Evolutionary conservation across 257 asterid genomes (phyloP), one percentile per base, ranked within the genome.

Genomic region (Capsicum pubescens): DNA sequence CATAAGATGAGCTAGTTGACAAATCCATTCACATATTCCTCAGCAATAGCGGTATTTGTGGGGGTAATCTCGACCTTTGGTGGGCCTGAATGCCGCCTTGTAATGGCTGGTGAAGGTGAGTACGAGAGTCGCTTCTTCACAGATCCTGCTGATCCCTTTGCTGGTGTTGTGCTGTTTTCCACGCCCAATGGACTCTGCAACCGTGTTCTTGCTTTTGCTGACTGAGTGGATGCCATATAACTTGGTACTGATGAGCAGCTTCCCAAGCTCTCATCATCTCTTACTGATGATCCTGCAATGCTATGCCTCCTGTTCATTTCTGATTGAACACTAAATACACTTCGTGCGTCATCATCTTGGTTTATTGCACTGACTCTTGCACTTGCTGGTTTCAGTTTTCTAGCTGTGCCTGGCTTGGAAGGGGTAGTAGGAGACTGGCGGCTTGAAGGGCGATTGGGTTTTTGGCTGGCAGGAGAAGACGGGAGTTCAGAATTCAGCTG

Each of bases 201-300:
- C 85, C 90, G 91, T n/a, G 91, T 88, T 90, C 93, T 95, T 55
- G 98, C 98, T 85, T 92, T 95, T 5, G 99, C 97, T 0, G 99
- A 95, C 52, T 88, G 85, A 56, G 99, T 95, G 14, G 97, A 70
- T 0, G 89, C 89, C 99, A 95, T 95, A 88, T 94, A 95, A 87
- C 98, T 95, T n/a, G 99, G 98, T 36, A 93, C 91, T 0, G 97
- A 91, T 2, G 95, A 82, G 67, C 90, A 93, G 59, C 98, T 95
- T 0, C 90, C 92, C 88, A 93, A 79, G 90, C 98, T 95, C 89
- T 94, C 98, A 12, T 94, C 98, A 14, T 95, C 99, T 86, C 94
- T 91, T 17, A 95, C 84, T 0, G 96, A 91, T 11, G 97, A 93
- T 16, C 95, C 95, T 26, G 94, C 97, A 88, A 93, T 92, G 86